Conservation (phyloP, 352 stramenopile species). For the Globisporangium ultimum region DNA sequence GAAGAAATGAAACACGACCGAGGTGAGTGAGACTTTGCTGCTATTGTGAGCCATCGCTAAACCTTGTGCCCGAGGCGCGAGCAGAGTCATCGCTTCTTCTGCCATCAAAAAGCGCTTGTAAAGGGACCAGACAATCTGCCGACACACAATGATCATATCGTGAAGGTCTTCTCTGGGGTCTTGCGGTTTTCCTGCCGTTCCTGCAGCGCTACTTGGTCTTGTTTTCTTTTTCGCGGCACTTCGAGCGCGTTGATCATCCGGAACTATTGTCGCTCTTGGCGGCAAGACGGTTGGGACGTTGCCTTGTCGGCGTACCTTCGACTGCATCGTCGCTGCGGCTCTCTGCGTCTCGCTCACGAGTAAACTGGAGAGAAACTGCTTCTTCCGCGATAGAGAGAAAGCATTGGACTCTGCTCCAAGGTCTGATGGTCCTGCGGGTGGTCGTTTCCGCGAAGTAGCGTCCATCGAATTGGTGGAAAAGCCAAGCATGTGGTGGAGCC, state of each 20-base stretch:
- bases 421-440: neutral
- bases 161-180: neutral
- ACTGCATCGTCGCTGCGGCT: conserved; percentile 21
- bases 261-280: neutral
- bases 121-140: conserved; percentile 48
- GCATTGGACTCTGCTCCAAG: conserved; percentile 3
- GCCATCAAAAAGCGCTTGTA: conserved; percentile 60
- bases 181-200: conserved; percentile 1
- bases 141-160: conserved; percentile 14
- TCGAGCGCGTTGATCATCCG: neutral
- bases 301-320: conserved; percentile 29
- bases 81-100: conserved; percentile 32
- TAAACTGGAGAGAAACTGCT: conserved; percentile 32
- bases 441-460: conserved; percentile 5
- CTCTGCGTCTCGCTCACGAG: conserved; percentile 35
- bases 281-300: conserved; percentile 32
- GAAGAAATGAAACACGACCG: conserved; percentile 52
- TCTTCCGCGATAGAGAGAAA: neutral
- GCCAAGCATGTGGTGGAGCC: conserved; percentile 6
- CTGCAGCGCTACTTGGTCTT: neutral
- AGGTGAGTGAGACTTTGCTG: conserved; percentile 17
- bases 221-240: conserved; percentile 9
- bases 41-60: neutral
- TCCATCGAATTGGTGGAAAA: neutral
- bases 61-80: conserved; percentile 8